Base-by-base conservation (phyloP, 2,329 filamentous ascomycete genomes). In the Nemania serpens region DNA sequence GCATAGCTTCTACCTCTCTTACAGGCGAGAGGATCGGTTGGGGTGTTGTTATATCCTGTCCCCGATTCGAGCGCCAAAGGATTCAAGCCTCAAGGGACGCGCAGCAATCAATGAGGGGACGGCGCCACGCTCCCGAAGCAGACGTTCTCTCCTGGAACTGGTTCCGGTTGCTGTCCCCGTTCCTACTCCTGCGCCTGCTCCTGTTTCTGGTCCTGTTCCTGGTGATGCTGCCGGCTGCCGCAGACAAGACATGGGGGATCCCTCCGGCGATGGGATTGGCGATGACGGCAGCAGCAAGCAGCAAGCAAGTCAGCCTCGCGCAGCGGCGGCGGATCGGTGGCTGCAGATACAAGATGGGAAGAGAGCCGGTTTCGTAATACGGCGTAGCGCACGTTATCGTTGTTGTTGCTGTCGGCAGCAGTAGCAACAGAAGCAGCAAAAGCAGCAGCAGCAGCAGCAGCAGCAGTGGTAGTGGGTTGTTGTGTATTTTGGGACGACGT, bases 211-310 rank as follows among this genome's bases (percentile, higher is more conserved):
- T 62, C 56, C 59, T 62, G 59, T 59, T 59, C 59, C 56, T 61
- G 53, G 52, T 64, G 58, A 56, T 64, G 58, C 63, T 64, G 63
- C 63, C 63, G 63, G 63, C 29, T 66, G 61, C 63, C 63, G 63
- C 63, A 66, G 63, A 60, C 55, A 61, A 66, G 61, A 64, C 61
- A 66, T 66, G 63, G 63, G 63, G 63, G 51, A 61, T 64, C 60
- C 65, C 57, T 68, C 66, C 42, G 71, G 71, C 73, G 74, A 75
- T 47, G 57, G 62, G 59, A 58, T 58, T 60, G 57, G 54, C 52
- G 53, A 63, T 54, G 55, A 56, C 56, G 56, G 56, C 59, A 58
- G 61, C 15, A 39, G 11, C 25, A 29, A 39, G 11, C 25, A 29
- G 25, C 25, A 29, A 29, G 25, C 49, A 56, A 59, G 62, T 63